Evolutionary conservation across 2,329 filamentous ascomycete species (phyloP), one percentile per base, ranked within the genome.

Genomic region (Pseudogymnoascus sp.): DNA sequence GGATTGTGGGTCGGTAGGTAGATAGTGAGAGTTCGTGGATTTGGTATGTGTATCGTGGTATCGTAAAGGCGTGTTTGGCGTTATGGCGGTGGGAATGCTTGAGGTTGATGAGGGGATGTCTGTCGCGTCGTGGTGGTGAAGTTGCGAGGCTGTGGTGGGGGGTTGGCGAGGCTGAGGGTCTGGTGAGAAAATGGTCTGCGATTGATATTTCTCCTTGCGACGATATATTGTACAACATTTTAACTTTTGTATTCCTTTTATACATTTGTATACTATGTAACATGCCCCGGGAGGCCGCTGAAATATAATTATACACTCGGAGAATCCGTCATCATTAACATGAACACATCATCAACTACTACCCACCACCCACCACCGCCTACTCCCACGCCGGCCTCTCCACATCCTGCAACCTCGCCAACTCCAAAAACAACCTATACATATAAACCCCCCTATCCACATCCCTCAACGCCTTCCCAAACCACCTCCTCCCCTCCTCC

Each of bases 371-470:
- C 41, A 18, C 18, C 41, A 45, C 41, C n/a, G 21, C 21, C 41
- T 52, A 52, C n/a, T 45, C 41, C 45, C 45, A 52, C 4, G 7
- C 9, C 14, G 8, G 12, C 25, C 45, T 52, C 14, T 52, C 25
- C 21, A 14, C 21, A 38, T 83, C 82, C 40, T 76, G 74, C 11
- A 87, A 69, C 16, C 85, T 76, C 5, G 80, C 86, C 65, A 88
- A 88, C 74, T 88, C 86, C 33, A 88, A 75, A 61, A 88, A 73
- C 67, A 92, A 69, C 45, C 88, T 77, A 61, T 87, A 76, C 7
- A 86, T 80, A 71, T 92, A 92, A 7, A 91, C 79, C 69, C 85
- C 81, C 87, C 91, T 90, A 70, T 91, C 88, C 69, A 90, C 88
- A 67, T 80, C 83, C 63, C 89, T 77, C 25, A 91, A 75, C 6